These are phyloP conservation scores for Aphanomyces cochlioides DNA, from an alignment of 352 stramenopile genomes.

Conservation along the genomic window DNA sequence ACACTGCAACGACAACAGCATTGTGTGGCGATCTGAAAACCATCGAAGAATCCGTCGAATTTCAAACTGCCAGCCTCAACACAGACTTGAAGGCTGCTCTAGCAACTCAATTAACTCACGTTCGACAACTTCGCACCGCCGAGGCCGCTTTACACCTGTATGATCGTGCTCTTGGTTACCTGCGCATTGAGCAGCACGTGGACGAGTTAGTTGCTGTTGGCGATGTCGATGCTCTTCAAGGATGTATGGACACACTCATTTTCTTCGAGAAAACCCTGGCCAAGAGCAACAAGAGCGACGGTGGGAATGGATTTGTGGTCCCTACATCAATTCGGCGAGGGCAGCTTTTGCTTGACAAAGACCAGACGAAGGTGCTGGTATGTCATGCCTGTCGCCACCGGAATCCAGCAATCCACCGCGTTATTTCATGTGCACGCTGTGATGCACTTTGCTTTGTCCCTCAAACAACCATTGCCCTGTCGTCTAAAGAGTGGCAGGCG, in stretches of 20 bases:
- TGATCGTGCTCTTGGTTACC: constrained; percentile 71
- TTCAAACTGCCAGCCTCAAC: constrained; percentile 20
- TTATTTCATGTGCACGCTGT: constrained; percentile 59
- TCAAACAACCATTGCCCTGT: constrained; percentile 69
- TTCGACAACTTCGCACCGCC: constrained; percentile 70
- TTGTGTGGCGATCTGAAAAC: constrained; percentile 27
- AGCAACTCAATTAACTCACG: constrained; percentile 49
- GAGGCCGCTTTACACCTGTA: constrained; percentile 76
- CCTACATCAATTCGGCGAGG: constrained; percentile 74
- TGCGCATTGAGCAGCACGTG: constrained; percentile 80
- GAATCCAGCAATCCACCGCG: constrained; percentile 48
- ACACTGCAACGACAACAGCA: constrained; percentile 14
- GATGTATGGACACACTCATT: constrained; percentile 76
- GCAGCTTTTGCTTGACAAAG: constrained; percentile 63
- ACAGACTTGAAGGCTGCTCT: constrained; percentile 1
- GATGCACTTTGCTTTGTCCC: constrained; percentile 73
- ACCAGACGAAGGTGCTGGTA: constrained; percentile 38
- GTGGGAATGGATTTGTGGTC: constrained; percentile 48
- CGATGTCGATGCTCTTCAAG: constrained; percentile 70
- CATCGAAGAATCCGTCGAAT: constrained; percentile 20
- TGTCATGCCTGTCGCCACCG: constrained; percentile 72
- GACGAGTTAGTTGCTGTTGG: constrained; percentile 61
- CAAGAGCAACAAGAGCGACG: constrained; percentile 40
- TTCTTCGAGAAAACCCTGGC: constrained; percentile 86
- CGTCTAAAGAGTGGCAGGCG: constrained; percentile 75